A percentile compares a stretch with the other conserved stretches of the same genome.
These are phyloP conservation scores for Carex parvula DNA, from an alignment of 176 grass and related monocot genomes.

Conservation along the genomic window DNA sequence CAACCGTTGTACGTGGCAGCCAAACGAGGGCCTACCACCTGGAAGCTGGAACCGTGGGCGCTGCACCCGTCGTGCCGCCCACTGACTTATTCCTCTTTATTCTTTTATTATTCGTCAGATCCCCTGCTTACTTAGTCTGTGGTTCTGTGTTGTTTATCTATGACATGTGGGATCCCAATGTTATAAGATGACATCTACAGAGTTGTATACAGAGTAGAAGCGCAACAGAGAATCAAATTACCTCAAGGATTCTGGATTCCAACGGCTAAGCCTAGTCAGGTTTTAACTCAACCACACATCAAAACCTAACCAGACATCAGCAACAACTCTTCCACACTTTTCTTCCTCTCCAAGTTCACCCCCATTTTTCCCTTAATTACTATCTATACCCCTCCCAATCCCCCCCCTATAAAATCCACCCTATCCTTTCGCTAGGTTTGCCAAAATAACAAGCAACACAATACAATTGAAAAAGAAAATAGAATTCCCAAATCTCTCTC, in stretches of 20 bases:
- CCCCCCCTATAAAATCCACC: neutral
- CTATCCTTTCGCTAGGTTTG: constrained; percentile 25
- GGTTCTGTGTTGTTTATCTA: neutral
- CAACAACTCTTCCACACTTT: neutral
- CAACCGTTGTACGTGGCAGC: constrained; percentile 6
- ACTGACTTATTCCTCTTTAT: constrained; percentile 3
- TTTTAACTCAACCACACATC: constrained; percentile 18
- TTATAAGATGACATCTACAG: neutral
- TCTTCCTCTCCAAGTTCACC: neutral
- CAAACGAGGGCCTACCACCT: neutral
- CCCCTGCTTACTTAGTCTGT: too few relatives aligned
- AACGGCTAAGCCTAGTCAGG: constrained; percentile 8
- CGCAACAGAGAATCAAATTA: neutral
- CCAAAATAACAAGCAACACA: constrained; percentile 10
- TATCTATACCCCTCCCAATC: neutral
- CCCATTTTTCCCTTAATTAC: neutral
- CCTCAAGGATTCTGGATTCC: constrained; percentile 5
- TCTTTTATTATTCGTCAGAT: neutral
- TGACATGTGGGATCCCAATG: neutral
- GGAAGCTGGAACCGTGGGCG: constrained; percentile 7
- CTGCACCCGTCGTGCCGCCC: constrained; percentile 15
- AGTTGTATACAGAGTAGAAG: neutral
- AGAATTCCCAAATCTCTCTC: neutral
- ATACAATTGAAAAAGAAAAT: neutral
- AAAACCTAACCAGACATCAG: constrained; percentile 7